These are phyloP conservation scores for Triticum dicoccoides DNA, from an alignment of 176 grass and related monocot species.

Conservation along the genomic window DNA sequence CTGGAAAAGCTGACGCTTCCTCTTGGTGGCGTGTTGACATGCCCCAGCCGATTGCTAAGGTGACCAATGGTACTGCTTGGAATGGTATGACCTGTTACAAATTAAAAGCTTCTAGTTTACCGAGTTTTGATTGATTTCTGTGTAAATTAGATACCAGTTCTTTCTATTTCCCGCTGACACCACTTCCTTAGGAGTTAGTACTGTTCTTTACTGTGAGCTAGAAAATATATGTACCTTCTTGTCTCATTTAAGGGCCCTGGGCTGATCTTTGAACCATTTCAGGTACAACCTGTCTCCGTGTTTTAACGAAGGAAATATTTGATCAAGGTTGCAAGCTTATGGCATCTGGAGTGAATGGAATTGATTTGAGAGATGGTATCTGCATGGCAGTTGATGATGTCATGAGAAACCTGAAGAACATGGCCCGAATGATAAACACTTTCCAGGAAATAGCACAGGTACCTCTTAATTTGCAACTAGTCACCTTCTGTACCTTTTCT, in stretches of 20 bases:
- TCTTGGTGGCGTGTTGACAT: too few relatives aligned
- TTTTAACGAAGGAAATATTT: conserved; percentile 82
- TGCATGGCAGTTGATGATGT: conserved; percentile 83
- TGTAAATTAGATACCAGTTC: neutral
- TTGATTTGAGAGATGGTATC: conserved; percentile 86
- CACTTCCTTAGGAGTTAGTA: neutral
- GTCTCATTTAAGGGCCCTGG: neutral
- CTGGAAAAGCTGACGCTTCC: too few relatives aligned
- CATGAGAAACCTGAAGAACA: conserved; percentile 69
- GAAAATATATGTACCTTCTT: too few relatives aligned
- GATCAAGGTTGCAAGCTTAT: conserved; percentile 78
- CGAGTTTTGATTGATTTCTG: neutral
- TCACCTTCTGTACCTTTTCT: conserved; percentile 34
- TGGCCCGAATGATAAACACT: conserved; percentile 76
- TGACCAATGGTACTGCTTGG: too few relatives aligned
- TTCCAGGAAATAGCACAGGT: conserved; percentile 88
- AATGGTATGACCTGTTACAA: too few relatives aligned
- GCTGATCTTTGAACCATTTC: conserved; percentile 15
- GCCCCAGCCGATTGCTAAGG: too few relatives aligned
- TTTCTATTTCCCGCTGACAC: neutral
- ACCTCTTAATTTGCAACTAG: conserved; percentile 36
- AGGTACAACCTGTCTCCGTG: conserved; percentile 83
- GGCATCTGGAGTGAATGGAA: conserved; percentile 77
- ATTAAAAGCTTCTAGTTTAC: too few relatives aligned
- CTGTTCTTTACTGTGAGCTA: neutral